These are phyloP conservation scores for Planoprotostelium fungivorum DNA, from an alignment of 78 protist genomes.

Conservation along the genomic window DNA sequence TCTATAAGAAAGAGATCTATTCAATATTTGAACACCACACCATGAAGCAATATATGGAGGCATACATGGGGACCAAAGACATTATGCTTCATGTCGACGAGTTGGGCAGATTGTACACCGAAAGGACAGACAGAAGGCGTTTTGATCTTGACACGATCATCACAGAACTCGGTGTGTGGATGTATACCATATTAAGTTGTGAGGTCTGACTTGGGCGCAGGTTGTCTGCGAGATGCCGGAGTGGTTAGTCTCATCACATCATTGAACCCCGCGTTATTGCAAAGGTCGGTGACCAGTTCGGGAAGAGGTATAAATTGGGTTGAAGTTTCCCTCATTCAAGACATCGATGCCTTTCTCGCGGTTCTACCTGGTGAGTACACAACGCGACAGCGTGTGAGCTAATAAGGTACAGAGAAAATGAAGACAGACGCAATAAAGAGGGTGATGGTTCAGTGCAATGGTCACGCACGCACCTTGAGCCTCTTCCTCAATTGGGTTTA, in stretches of 20 bases:
- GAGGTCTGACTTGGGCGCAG: not conserved
- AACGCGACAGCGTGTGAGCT: not conserved
- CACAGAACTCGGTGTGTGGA: not conserved
- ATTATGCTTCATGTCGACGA: not conserved
- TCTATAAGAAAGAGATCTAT: not conserved
- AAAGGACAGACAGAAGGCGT: not conserved
- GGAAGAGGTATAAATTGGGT: not conserved
- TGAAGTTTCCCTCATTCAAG: not conserved
- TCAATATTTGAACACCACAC: not conserved
- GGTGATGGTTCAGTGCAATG: not conserved
- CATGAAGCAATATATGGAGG: not conserved
- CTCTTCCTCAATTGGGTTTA: constrained; percentile 1
- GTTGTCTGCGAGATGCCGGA: constrained; percentile 1
- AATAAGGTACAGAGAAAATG: not conserved
- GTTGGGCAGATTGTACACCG: not conserved
- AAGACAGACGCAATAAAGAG: not conserved
- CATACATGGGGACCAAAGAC: not conserved
- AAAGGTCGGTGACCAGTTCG: not conserved
- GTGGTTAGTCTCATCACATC: not conserved
- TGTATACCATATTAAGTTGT: not conserved
- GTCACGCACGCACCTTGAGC: constrained; percentile 1
- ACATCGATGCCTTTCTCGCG: not conserved
- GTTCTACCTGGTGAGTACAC: not conserved
- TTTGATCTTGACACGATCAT: not conserved
- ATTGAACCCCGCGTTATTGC: not conserved